Percentiles rank a stretch among this genome's conserved stretches.
Conservation (phyloP, 2,329 filamentous ascomycete species). For the Waltergamsia citrina region DNA sequence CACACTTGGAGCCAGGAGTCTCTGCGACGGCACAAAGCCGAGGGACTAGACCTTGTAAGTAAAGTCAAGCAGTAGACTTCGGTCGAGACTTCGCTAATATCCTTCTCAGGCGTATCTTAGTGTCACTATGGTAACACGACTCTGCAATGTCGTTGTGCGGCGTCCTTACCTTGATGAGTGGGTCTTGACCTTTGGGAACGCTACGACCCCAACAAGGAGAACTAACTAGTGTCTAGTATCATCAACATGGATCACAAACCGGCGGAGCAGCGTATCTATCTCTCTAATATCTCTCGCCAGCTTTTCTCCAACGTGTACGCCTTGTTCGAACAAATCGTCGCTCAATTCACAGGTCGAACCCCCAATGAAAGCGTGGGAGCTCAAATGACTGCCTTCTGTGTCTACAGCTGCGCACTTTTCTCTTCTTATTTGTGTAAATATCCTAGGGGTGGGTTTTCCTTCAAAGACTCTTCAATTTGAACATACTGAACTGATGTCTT, state of each 20-base stretch:
- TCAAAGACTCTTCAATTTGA: not conserved
- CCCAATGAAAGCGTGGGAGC: slow-evolving; percentile 39
- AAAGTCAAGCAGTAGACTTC: not conserved
- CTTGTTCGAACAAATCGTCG: slow-evolving; percentile 39
- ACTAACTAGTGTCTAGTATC: slow-evolving; percentile 21
- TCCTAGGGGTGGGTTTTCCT: slow-evolving; percentile 28
- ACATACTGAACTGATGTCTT: slow-evolving; percentile 1
- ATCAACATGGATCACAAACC: slow-evolving; percentile 30
- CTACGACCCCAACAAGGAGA: not conserved
- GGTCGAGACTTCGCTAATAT: slow-evolving; percentile 4
- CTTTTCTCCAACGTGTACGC: slow-evolving; percentile 38
- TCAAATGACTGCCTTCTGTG: slow-evolving; percentile 45
- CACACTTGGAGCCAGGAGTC: slow-evolving; percentile 35
- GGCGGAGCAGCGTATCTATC: slow-evolving; percentile 25
- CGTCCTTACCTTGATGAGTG: slow-evolving; percentile 44
- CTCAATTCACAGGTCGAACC: slow-evolving; percentile 35
- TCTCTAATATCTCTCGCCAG: slow-evolving; percentile 31
- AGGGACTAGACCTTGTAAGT: slow-evolving; percentile 39
- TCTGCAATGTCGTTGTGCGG: slow-evolving; percentile 47
- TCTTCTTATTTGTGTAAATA: slow-evolving; percentile 43
- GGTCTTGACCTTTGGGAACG: slow-evolving; percentile 11
- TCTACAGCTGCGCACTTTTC: slow-evolving; percentile 45
- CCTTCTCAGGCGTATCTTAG: slow-evolving; percentile 38
- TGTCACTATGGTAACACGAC: slow-evolving; percentile 43
- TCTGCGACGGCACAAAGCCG: slow-evolving; percentile 34